phyloP scores from a whole-genome alignment of 2,329 filamentous ascomycete species.

The Lasiodiplodia citricola region DNA sequence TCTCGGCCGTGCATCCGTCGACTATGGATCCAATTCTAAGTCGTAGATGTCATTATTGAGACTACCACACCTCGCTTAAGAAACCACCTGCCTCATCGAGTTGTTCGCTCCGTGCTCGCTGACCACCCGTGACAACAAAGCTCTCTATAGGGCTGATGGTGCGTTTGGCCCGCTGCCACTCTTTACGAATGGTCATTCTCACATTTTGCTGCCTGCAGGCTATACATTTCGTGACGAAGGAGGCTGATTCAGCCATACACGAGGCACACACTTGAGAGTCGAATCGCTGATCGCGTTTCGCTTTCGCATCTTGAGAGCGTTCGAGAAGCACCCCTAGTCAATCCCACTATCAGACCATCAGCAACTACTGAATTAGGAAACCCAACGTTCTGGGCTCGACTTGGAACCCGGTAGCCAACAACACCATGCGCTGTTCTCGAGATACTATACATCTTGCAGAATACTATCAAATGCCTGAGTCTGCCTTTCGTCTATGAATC shows the following conservation, averaged over 20 bases:
- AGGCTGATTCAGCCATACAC: background rate
- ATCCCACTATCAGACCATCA: background rate
- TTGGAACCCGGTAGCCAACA: background rate
- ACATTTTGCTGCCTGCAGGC: background rate
- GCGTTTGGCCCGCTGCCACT: background rate
- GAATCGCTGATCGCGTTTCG: background rate
- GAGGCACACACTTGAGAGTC: background rate
- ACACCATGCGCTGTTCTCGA: background rate
- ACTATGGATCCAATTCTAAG: background rate
- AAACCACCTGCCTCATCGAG: constrained; percentile 13
- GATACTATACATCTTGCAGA: background rate
- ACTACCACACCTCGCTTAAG: constrained; percentile 5
- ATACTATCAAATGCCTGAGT: background rate
- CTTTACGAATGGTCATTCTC: background rate
- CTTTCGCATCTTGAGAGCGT: background rate
- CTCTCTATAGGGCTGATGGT: background rate
- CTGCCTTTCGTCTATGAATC: background rate
- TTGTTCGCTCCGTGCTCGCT: background rate
- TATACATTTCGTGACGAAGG: background rate
- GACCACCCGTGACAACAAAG: background rate
- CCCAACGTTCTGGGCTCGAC: background rate
- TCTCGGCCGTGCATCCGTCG: background rate
- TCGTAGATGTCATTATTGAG: background rate
- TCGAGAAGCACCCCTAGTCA: background rate
- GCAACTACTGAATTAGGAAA: background rate